phyloP scores from a whole-genome alignment of 106 monocot species.

The Phalaenopsis equestris region DNA sequence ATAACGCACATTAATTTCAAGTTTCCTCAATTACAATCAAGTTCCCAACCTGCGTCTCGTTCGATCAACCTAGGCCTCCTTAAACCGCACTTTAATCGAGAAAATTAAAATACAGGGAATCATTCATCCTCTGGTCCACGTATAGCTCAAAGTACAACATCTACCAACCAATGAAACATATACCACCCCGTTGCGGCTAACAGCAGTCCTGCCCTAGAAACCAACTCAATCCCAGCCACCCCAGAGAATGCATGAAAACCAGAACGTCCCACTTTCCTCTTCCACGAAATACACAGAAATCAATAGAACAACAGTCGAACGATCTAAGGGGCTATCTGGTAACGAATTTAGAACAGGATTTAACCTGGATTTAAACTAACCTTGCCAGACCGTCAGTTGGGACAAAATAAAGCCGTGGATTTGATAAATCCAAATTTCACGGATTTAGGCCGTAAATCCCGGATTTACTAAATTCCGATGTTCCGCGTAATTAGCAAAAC shows the following conservation, averaged over 20 bases:
- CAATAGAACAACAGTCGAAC: not conserved
- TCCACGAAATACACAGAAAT: not conserved
- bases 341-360: no score
- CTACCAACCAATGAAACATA: no score
- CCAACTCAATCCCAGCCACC: not conserved
- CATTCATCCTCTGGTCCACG: not conserved
- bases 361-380: no score
- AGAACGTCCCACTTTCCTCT: not conserved
- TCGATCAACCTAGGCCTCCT: not conserved
- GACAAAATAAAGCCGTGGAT: no score
- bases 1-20: not conserved
- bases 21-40: not conserved
- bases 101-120: not conserved
- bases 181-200: not conserved
- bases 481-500: no score
- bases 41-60: not conserved
- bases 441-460: no score
- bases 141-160: not conserved
- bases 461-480: no score
- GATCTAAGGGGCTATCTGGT: not conserved
- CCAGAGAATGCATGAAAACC: not conserved
- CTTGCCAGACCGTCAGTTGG: no score
- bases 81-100: not conserved
- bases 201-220: not conserved
- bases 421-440: no score